These are phyloP conservation scores for Botryobasidium botryosum DNA, from an alignment of 768 basidiomycete species.

Conservation along the genomic window DNA sequence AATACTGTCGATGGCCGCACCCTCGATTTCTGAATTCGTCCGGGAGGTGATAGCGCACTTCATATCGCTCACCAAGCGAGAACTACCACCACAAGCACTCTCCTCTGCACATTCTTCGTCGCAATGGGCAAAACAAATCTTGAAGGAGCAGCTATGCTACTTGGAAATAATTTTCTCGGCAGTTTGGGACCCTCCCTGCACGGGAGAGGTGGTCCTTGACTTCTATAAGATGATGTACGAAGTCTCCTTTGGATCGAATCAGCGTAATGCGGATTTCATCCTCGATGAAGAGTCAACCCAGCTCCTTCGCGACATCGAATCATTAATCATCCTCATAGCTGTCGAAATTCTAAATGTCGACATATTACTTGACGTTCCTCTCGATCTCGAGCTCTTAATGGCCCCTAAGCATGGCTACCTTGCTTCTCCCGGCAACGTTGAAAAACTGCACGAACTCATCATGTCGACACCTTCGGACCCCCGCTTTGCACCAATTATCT, in stretches of 20 bases:
- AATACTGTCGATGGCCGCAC: slow-evolving; percentile 41
- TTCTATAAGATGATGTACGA: slow-evolving; percentile 49
- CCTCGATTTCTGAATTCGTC: slow-evolving; percentile 48
- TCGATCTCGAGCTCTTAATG: slow-evolving; percentile 55
- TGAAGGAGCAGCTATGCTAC: slow-evolving; percentile 60
- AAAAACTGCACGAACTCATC: slow-evolving; percentile 50
- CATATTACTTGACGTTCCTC: slow-evolving; percentile 48
- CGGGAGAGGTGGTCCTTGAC: slow-evolving; percentile 44
- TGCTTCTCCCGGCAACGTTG: slow-evolving; percentile 43
- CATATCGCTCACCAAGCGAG: slow-evolving; percentile 18
- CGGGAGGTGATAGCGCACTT: slow-evolving; percentile 45
- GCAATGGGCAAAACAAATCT: slow-evolving; percentile 57
- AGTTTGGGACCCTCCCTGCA: slow-evolving; percentile 60
- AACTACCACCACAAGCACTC: slow-evolving; percentile 20
- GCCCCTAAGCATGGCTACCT: slow-evolving; percentile 24
- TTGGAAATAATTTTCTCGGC: slow-evolving; percentile 82
- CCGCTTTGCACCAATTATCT: slow-evolving; percentile 51
- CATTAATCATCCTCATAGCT: slow-evolving; percentile 46
- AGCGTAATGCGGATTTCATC: slow-evolving; percentile 45
- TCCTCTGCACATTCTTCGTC: slow-evolving; percentile 39
- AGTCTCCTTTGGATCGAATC: slow-evolving; percentile 45
- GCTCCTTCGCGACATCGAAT: slow-evolving; percentile 47
- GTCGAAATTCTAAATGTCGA: slow-evolving; percentile 11
- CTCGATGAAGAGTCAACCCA: slow-evolving; percentile 58
- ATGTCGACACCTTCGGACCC: slow-evolving; percentile 34